Percentiles rank a stretch among this genome's conserved stretches.
Evolutionary conservation across 202 grass and related monocot species (phyloP).

Genomic region (Carex sylvatica): DNA sequence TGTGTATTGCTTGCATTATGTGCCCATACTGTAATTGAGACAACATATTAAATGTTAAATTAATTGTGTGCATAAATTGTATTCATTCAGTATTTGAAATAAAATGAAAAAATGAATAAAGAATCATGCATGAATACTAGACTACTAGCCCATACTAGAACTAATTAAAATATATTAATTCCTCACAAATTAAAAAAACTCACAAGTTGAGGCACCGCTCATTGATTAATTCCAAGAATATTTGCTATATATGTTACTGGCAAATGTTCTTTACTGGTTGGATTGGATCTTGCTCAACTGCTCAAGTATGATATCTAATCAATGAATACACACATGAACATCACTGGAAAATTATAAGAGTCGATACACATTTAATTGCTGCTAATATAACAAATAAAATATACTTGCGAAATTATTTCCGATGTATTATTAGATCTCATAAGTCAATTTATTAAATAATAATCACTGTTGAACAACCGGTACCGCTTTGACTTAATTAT

Average conservation of each 20-base stretch:
- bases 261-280: not conserved
- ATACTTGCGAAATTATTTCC: too few species aligned
- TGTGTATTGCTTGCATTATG: too few species aligned
- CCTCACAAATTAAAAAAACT: not conserved
- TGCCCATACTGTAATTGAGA: not conserved
- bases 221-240: not conserved
- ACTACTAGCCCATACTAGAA: too few species aligned
- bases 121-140: too few species aligned
- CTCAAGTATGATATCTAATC: not conserved
- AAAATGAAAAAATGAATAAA: too few species aligned
- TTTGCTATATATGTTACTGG: not conserved
- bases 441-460: not conserved
- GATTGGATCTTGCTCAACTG: not conserved
- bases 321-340: not conserved
- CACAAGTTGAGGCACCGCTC: not conserved
- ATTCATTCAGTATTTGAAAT: not conserved
- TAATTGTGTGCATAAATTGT: not conserved
- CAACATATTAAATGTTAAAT: not conserved
- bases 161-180: not conserved
- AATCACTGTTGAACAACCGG: not conserved
- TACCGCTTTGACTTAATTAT: not conserved
- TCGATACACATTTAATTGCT: too few species aligned
- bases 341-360: too few species aligned
- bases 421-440: too few species aligned
- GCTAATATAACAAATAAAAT: too few species aligned